Evolutionary conservation across 108 stramenopile species (phyloP).

Genomic region (Skeletonema grethae): DNA sequence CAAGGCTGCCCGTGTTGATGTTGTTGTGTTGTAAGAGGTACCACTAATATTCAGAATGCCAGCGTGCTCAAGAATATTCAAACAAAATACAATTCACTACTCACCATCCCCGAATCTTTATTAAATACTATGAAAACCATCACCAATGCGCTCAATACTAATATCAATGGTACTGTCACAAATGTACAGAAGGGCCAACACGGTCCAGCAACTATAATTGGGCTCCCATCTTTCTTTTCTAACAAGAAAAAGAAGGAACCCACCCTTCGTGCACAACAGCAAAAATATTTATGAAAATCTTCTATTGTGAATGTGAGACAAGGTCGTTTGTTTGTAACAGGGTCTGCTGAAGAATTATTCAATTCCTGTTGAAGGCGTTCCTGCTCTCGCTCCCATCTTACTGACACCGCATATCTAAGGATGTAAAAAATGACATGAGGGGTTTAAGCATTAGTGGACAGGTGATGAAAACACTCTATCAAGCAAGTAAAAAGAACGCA

Average conservation of each 20-base stretch:
- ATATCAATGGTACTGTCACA: conserved; percentile 82
- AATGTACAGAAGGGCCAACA: conserved; percentile 92
- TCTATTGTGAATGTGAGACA: conserved; percentile 23
- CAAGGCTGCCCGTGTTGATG: conserved; percentile 53
- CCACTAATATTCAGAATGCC: neutral
- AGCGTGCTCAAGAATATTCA: neutral
- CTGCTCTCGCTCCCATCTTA: conserved; percentile 80
- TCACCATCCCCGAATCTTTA: conserved; percentile 66
- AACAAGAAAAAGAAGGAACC: conserved; percentile 86
- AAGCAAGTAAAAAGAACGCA: neutral
- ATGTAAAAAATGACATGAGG: neutral
- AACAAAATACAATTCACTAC: conserved; percentile 17
- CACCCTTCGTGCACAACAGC: conserved; percentile 81
- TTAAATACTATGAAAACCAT: conserved; percentile 74
- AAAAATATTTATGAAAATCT: conserved; percentile 76
- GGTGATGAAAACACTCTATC: neutral
- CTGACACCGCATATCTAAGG: conserved; percentile 78
- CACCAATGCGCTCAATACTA: conserved; percentile 64
- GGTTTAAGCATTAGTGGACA: neutral
- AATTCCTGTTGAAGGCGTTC: conserved; percentile 41
- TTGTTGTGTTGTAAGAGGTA: too few relatives aligned
- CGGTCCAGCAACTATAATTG: conserved; percentile 86
- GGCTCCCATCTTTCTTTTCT: conserved; percentile 74
- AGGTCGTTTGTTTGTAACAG: conserved; percentile 23
- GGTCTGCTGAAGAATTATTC: conserved; percentile 21